Base-by-base conservation (phyloP, 1,139 yeast genomes). In the Waltiozyma sp. region DNA sequence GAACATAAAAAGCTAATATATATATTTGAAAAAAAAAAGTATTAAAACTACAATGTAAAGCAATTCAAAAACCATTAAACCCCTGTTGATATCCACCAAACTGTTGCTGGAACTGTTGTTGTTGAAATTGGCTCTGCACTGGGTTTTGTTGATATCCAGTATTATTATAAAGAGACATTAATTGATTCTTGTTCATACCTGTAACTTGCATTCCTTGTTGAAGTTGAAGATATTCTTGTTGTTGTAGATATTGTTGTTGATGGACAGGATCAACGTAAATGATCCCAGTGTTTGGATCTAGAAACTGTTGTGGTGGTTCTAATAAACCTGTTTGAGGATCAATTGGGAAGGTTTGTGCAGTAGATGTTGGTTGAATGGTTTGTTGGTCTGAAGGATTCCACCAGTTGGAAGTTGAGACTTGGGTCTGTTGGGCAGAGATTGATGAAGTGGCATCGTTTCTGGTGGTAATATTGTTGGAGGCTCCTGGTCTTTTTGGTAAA, bases 221-320 rank as follows among this genome's bases (percentile, higher is more conserved):
- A 38, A 37, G 46, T 19, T 41, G 49, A n/a, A 38, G 43, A 14
- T 49, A 52, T n/a, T 49, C 50, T 50, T 71, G 75, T 48, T 66
- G 74, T 47, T 60, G 58, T 45, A 72, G 62, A 50, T 68, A 62
- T 49, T 71, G 73, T 51, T 75, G 80, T 50, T 73, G 79, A 46
- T 74, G 77, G 43, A 70, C 60, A 1, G 64, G 61, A 53, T 78
- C 85, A 39, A 78, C 68, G 50, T 77, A 73, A n/a, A 77, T 59
- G 44, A 70, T 70, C 19, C 84, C 84, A 0, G 82, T 76, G 14
- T 68, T 50, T 7, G 83, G 83, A 51, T 78, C 84, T 10, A 80
- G 69, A 53, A 75, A 78, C 54, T 77, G 84, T 51, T 72, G 78
- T 16, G 59, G 59, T 11, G 59, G 57, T 41, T 52, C 56, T 21